These are phyloP conservation scores for Cenchrus americanus DNA, from an alignment of 176 grass and related monocot species.

Conservation along the genomic window DNA sequence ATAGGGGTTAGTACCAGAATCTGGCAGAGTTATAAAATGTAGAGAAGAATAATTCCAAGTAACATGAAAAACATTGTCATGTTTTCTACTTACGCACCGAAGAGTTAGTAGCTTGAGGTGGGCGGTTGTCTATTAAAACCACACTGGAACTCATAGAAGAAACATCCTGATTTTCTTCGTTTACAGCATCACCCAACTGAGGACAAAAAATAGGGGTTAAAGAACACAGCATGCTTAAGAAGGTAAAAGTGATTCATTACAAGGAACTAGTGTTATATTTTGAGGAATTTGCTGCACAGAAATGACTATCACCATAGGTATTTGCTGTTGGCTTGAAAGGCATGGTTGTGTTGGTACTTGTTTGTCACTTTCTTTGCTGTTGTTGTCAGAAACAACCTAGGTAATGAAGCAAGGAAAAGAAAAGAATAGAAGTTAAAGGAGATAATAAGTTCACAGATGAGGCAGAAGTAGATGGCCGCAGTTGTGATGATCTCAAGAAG, in stretches of 20 bases:
- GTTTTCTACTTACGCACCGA: not conserved
- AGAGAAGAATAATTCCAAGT: not conserved
- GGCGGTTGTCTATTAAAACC: not conserved
- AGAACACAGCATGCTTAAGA: not conserved
- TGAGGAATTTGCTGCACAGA: not conserved
- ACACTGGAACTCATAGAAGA: constrained; percentile 1
- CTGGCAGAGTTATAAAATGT: not conserved
- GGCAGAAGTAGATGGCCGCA: not conserved
- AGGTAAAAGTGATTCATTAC: not conserved
- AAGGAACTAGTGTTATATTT: not conserved
- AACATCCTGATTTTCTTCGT: not conserved
- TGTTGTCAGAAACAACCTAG: constrained; percentile 8
- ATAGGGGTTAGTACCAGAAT: not conserved
- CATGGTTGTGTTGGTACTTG: not conserved
- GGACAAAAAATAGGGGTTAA: not conserved
- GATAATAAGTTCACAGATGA: not conserved
- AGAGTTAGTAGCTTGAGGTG: not conserved
- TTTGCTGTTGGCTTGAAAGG: not conserved
- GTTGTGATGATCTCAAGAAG: not conserved
- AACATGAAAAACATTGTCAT: not conserved
- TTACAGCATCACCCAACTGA: not conserved
- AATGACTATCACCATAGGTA: not conserved
- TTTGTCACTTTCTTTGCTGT: not conserved
- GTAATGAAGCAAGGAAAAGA: not conserved
- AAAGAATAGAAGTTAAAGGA: not conserved